Percentiles rank a stretch among this genome's conserved stretches.
Evolutionary conservation across 192 early-diverging fungal genomes (phyloP).

Genomic region (Jimgerdemannia lactiflua): DNA sequence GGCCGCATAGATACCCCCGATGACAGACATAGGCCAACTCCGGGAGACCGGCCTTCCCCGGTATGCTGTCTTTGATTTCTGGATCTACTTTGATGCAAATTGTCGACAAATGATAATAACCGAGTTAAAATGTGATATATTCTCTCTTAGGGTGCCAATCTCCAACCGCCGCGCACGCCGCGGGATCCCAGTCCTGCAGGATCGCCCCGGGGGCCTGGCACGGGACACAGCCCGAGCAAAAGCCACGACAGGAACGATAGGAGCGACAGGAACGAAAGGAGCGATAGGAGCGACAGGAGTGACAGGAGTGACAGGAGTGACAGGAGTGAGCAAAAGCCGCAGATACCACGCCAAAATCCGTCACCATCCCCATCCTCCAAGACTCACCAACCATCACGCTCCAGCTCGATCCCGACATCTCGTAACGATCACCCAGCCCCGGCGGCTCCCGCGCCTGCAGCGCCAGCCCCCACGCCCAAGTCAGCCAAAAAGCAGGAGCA

Average conservation of each 20-base stretch:
- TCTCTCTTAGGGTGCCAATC: not conserved
- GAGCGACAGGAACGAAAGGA: slow-evolving; percentile 9
- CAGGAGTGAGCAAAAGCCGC: not conserved
- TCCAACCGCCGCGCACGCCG: not conserved
- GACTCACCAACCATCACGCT: slow-evolving; percentile 17
- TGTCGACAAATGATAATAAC: not conserved
- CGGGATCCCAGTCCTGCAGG: not conserved
- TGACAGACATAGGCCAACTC: not conserved
- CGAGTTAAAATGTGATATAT: not conserved
- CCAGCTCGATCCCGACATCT: slow-evolving; percentile 22
- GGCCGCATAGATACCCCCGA: not conserved
- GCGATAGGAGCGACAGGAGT: slow-evolving; percentile 9
- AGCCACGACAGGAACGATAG: not conserved
- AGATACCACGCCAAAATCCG: not conserved
- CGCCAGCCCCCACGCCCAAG: slow-evolving; percentile 33
- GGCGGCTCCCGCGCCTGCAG: slow-evolving; percentile 11
- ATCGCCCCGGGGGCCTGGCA: no score
- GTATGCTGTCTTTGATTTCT: not conserved
- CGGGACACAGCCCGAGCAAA: not conserved
- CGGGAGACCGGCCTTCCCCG: not conserved
- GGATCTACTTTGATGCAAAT: not conserved
- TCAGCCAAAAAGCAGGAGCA: slow-evolving; percentile 72
- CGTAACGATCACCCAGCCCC: slow-evolving; percentile 29
- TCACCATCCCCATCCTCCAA: not conserved
- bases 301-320: slow-evolving; percentile 4